These are phyloP conservation scores for Fusarium succisae DNA, from an alignment of 2,329 filamentous ascomycete species.

Conservation along the genomic window DNA sequence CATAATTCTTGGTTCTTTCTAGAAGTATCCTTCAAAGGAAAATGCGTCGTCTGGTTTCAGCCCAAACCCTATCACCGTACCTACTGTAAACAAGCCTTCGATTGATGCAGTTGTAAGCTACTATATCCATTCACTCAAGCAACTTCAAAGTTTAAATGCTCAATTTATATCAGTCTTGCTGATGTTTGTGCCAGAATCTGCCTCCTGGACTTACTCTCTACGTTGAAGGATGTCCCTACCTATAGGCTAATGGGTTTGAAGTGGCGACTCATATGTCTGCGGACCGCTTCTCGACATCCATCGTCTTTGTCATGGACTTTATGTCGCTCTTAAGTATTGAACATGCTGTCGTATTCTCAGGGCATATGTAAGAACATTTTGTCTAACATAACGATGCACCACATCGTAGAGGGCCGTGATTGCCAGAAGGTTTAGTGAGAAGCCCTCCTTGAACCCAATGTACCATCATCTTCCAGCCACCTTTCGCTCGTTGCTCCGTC, in stretches of 20 bases:
- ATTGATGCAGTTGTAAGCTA: no score
- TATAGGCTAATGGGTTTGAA: neutral
- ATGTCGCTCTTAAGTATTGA: neutral
- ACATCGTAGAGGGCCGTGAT: neutral
- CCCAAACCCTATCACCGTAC: neutral
- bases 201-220: neutral
- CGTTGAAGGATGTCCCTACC: neutral
- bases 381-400: neutral
- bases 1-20: neutral
- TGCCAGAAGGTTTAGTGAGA: neutral
- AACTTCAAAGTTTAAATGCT: neutral
- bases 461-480: neutral
- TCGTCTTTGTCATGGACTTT: neutral
- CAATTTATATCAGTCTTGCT: neutral
- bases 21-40: neutral
- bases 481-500: neutral
- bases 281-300: neutral
- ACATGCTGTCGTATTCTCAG: neutral
- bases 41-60: neutral
- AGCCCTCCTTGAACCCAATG: neutral
- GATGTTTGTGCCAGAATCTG: neutral
- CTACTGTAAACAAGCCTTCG: neutral
- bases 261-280: neutral
- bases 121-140: neutral
- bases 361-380: neutral